Conservation (phyloP, 306 rosid species). For the Pterocarpus santalinus region DNA sequence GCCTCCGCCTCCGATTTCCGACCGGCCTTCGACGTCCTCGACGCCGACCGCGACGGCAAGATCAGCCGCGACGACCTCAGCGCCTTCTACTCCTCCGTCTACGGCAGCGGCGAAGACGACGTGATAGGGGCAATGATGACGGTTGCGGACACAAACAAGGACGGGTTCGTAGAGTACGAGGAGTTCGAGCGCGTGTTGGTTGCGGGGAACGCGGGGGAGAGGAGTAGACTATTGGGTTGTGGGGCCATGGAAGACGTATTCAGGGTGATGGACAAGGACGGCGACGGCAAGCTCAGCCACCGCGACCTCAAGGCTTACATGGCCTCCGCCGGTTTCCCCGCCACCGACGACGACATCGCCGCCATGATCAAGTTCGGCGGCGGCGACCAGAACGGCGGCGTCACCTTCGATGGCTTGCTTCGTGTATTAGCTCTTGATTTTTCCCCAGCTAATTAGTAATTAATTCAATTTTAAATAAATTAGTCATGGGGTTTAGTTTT, state of each 20-base stretch:
- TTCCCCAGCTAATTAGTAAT: neutral
- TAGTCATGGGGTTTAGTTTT: neutral
- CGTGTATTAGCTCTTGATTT: conserved; percentile 71
- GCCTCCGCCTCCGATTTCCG: conserved; percentile 51
- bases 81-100: conserved; percentile 57
- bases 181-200: conserved; percentile 87
- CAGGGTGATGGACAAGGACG: conserved; percentile 87
- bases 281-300: conserved; percentile 85
- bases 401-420: conserved; percentile 72
- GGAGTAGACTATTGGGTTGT: conserved; percentile 33
- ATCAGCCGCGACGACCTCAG: conserved; percentile 86
- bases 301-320: conserved; percentile 74
- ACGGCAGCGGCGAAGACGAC: conserved; percentile 58
- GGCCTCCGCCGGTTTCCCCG: conserved; percentile 66
- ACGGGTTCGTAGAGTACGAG: conserved; percentile 89
- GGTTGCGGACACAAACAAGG: conserved; percentile 76
- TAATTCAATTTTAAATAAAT: neutral
- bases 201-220: conserved; percentile 26
- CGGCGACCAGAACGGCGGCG: conserved; percentile 67
- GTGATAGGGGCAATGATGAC: conserved; percentile 73
- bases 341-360: conserved; percentile 68
- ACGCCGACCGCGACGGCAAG: conserved; percentile 82
- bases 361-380: conserved; percentile 82
- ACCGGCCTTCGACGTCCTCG: conserved; percentile 80
- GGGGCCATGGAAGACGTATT: conserved; percentile 86